Percentiles rank a stretch among this genome's conserved stretches.
phyloP scores from a whole-genome alignment of 305 asterid species.

The Fraxinus sp. region DNA sequence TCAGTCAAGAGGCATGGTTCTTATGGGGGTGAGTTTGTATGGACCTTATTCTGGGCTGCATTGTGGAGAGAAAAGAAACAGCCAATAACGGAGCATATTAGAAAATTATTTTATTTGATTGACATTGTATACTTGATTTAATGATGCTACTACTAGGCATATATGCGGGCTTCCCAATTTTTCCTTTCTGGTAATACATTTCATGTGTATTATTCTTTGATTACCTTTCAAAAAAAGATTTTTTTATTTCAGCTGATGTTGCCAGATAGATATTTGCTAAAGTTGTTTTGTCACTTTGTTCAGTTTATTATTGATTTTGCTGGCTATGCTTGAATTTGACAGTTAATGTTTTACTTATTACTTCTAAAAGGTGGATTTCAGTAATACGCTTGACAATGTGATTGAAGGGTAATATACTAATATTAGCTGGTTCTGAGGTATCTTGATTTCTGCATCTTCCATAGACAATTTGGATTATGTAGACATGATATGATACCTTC shows the following conservation, averaged over 20 bases:
- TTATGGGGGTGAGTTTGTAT: too few species aligned
- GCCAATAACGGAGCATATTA: too few species aligned
- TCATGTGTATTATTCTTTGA: too few species aligned
- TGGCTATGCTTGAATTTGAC: neutral
- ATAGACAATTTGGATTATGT: neutral
- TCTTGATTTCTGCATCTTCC: conserved; percentile 12
- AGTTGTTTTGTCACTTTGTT: neutral
- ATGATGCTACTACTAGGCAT: too few species aligned
- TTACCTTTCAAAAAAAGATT: too few species aligned
- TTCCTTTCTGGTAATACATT: too few species aligned
- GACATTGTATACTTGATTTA: too few species aligned
- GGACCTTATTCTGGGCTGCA: too few species aligned
- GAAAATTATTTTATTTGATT: too few species aligned
- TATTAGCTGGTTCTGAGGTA: conserved; percentile 15
- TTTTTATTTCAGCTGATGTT: neutral
- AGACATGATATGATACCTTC: neutral
- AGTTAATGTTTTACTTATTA: neutral
- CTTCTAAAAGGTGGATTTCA: neutral
- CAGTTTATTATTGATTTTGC: neutral
- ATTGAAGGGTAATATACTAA: neutral
- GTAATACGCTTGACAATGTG: neutral
- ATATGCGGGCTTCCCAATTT: too few species aligned
- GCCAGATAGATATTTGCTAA: neutral
- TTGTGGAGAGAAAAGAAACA: too few species aligned
- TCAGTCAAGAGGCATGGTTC: too few species aligned